Evolutionary conservation across 768 basidiomycete genomes (phyloP).

Genomic region (Chalciporus pseudorubinellus): DNA sequence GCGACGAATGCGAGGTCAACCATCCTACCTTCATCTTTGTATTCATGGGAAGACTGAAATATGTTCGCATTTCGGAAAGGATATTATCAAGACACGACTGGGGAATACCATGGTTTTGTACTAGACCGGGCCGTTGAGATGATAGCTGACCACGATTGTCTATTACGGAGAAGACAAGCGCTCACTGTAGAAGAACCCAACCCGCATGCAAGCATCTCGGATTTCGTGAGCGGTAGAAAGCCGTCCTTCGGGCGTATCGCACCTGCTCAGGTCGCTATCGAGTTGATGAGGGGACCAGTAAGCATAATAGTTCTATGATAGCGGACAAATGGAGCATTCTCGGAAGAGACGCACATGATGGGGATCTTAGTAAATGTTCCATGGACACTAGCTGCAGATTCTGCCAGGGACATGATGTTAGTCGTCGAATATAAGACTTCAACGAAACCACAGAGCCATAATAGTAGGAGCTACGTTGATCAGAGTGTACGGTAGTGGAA

Average conservation of each 20-base stretch:
- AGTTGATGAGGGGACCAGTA: not conserved
- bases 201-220: slow-evolving; percentile 72
- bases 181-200: slow-evolving; percentile 83
- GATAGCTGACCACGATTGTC: not conserved
- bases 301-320: not conserved
- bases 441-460: not conserved
- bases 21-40: slow-evolving; percentile 61
- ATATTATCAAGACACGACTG: slow-evolving; percentile 45
- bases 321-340: no score
- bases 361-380: slow-evolving; percentile 26
- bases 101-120: slow-evolving; percentile 74
- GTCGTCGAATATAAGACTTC: not conserved
- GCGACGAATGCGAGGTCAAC: not conserved
- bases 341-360: slow-evolving; percentile 20
- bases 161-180: not conserved
- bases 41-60: slow-evolving; percentile 64
- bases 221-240: slow-evolving; percentile 53
- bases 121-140: slow-evolving; percentile 36
- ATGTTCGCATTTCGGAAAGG: slow-evolving; percentile 50
- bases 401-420: slow-evolving; percentile 20
- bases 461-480: not conserved
- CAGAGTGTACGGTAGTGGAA: no score
- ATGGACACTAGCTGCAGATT: slow-evolving; percentile 14
- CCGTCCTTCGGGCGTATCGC: slow-evolving; percentile 31
- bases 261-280: slow-evolving; percentile 21